Percentiles rank a stretch among this genome's conserved stretches.
Conservation (phyloP, 441 rosid species). For the Macaranga tanarius region DNA sequence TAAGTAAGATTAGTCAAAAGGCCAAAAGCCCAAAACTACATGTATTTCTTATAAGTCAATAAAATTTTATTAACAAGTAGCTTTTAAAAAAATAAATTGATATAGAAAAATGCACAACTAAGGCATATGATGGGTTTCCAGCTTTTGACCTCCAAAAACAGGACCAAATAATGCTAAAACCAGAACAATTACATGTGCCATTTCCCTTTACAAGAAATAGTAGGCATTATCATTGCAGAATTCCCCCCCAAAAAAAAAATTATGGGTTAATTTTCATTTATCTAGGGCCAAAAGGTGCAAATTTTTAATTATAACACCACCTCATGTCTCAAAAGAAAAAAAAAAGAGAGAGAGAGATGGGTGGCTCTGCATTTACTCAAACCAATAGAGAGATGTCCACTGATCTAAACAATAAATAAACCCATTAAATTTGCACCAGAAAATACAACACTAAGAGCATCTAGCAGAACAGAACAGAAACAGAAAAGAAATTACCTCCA, state of each 20-base stretch:
- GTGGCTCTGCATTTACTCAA: conserved; percentile 26
- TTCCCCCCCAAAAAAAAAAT: not conserved
- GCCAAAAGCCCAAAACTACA: no score
- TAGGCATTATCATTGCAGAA: not conserved
- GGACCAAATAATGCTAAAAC: not conserved
- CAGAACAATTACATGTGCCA: conserved; percentile 5
- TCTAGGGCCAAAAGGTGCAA: conserved; percentile 2
- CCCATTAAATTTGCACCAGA: conserved; percentile 20
- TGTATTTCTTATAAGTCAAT: no score
- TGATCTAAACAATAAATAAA: conserved; percentile 19
- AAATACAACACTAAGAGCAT: not conserved
- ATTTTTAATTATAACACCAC: conserved; percentile 7
- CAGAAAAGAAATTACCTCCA: conserved; percentile 75
- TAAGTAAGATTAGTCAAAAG: not conserved
- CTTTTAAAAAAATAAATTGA: not conserved
- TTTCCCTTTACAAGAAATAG: conserved; percentile 1
- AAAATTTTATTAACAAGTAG: no score
- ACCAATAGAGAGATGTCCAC: conserved; percentile 12
- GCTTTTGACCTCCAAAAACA: conserved; percentile 4
- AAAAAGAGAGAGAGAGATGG: not conserved
- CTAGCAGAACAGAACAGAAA: not conserved
- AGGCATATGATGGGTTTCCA: not conserved
- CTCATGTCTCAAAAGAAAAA: not conserved
- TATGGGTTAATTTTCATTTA: not conserved
- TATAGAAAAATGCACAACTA: conserved; percentile 3